phyloP scores from a whole-genome alignment of 768 basidiomycete genomes.

The Chalciporus pseudorubinellus region DNA sequence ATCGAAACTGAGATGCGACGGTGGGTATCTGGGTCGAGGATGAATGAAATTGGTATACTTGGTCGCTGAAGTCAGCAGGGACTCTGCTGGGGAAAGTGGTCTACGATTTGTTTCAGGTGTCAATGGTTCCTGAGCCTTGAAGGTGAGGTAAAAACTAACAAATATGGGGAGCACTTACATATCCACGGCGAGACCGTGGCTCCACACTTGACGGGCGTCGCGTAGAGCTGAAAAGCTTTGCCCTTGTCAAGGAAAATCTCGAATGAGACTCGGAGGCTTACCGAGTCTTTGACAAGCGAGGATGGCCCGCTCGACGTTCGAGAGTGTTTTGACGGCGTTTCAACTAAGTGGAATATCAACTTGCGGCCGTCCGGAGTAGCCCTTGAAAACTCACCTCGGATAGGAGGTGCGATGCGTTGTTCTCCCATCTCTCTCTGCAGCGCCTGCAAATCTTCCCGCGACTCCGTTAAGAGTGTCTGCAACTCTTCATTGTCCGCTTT shows the following conservation, averaged over 20 bases:
- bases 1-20: slow-evolving; percentile 37
- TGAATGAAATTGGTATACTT: slow-evolving; percentile 27
- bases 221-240: slow-evolving; percentile 24
- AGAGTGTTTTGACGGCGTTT: slow-evolving; percentile 38
- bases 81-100: slow-evolving; percentile 43
- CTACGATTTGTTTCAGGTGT: slow-evolving; percentile 45
- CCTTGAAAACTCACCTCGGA: slow-evolving; percentile 37
- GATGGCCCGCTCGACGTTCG: slow-evolving; percentile 45
- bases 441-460: slow-evolving; percentile 70
- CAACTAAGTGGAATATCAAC: slow-evolving; percentile 24
- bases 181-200: slow-evolving; percentile 26
- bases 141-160: slow-evolving; percentile 4
- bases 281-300: slow-evolving; percentile 42
- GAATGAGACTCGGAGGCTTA: slow-evolving; percentile 35
- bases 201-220: slow-evolving; percentile 38
- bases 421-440: slow-evolving; percentile 79
- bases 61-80: slow-evolving; percentile 24
- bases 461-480: slow-evolving; percentile 66
- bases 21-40: slow-evolving; percentile 24
- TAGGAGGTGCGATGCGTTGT: slow-evolving; percentile 48
- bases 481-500: slow-evolving; percentile 82
- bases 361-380: not conserved
- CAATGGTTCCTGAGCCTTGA: slow-evolving; percentile 37
- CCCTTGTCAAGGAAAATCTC: slow-evolving; percentile 22
- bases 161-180: slow-evolving; percentile 30